Evolutionary conservation across 2,329 filamentous ascomycete species (phyloP), one percentile per base, ranked within the genome.

Genomic region (Phialocephala subalpina): DNA sequence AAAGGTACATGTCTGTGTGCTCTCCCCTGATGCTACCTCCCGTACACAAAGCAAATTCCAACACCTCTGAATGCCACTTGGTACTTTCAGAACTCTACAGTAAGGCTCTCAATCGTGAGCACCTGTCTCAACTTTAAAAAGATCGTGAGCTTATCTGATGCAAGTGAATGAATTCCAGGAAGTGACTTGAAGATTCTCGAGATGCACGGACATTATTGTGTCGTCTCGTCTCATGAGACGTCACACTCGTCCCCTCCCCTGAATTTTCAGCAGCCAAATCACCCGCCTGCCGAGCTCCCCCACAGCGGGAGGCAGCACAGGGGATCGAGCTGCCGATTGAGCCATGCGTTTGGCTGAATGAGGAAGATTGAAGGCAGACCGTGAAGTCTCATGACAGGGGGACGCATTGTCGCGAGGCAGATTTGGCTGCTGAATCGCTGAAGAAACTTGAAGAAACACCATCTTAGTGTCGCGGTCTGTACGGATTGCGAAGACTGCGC

Each of bases 131-230:
- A 18, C 33, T 22, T 9, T 12, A 11, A 40, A 38, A 63, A 42
- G 27, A 40, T 14, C 35, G 18, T 58, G 55, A 42, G 12, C 5
- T 40, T 35, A 36, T 52, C 53, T 40, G 27, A 52, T 20, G 25
- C 38, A 52, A 61, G 29, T 47, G 16, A 8, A 57, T 35, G 11
- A n/a, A 38, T 29, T 25, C 52, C 47, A 12, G 22, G 40, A 35
- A 22, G 20, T 33, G 40, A 20, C 38, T 61, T 29, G 18, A 14
- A 22, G 40, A 57, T 49, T 57, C 52, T 40, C 29, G 16, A 40
- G 55, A 62, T 36, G 65, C 66, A 65, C 66, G 55, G 66, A 68
- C 66, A 12, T 47, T 38, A 7, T 59, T 22, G 42, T 65, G 35
- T 53, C 57, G 60, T 63, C 58, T 53, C 49, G 49, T 29, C 25